Base-by-base conservation (phyloP, 2,329 filamentous ascomycete genomes). In the Aspergillus fumigatiaffinis region DNA sequence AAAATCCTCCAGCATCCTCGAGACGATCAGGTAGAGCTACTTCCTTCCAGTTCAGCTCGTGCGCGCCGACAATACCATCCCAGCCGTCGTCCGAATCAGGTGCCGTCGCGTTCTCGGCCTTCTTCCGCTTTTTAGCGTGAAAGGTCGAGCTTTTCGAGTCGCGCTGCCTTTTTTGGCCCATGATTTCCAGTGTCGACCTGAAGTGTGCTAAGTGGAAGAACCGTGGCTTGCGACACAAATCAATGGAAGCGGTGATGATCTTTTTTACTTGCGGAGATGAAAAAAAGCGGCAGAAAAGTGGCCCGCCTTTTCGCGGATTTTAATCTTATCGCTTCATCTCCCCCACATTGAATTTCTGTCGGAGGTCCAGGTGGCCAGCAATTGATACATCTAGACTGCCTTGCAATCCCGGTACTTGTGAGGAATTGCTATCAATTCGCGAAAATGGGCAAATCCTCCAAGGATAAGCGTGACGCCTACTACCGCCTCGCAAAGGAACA, bases 401-500 rank as follows among this genome's bases (percentile, higher is more conserved):
- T 38, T 38, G 14, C 32, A 17, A 17, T 38, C 6, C 14, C 32
- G 2, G 32, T 2, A 3, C 32, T 26, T 23, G 44, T 7, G 10
- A 12, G 8, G 14, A 9, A 14, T 47, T 26, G 44, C 4, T 47
- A 17, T 25, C 14, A 12, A 28, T 42, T 35, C 35, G 38, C 38
- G 42, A 61, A 41, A 17, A 96, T 96, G 92, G 92, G 92, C 1
- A 97, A 97, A 74, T 96, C 94, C 1, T 97, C 93, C 50, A 99
- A 99, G 76, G 94, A 99, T 72, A 99, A 99, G 78, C 90, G 94
- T 53, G 94, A 99, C 74, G 92, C 92, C 49, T 99, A 99, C 78
- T 99, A 99, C 71, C 86, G 94, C 54, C 89, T 99, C 8, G 94
- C 94, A 20, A 99, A 99, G 78, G 94, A 99, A 76, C 94, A 99